Evolutionary conservation across 139 green algal species (phyloP).

Genomic region (Chlamydomonas sphaeroides): DNA sequence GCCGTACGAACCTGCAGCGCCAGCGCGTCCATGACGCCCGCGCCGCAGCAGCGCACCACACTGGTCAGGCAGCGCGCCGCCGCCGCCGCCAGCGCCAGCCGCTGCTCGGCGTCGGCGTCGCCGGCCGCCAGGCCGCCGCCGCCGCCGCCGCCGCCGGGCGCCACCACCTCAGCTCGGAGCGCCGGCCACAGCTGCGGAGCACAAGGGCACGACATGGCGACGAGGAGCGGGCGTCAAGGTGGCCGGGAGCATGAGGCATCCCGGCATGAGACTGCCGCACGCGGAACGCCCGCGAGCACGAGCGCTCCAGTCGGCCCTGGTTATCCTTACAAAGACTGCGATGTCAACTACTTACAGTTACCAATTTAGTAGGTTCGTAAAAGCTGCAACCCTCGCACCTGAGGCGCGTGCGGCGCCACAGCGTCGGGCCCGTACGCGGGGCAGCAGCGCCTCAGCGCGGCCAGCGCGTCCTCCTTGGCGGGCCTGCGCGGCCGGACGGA

Average conservation of each 20-base stretch:
- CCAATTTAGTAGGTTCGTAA: too few species aligned
- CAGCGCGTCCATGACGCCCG: neutral
- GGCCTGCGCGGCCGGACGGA: neutral
- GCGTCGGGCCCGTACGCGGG: constrained; percentile 39
- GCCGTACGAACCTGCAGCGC: constrained; percentile 8
- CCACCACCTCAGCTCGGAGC: constrained; percentile 5
- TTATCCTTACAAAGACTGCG: too few species aligned
- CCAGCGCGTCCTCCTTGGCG: constrained; percentile 52
- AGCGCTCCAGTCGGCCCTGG: too few species aligned
- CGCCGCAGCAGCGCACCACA: neutral
- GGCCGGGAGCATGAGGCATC: too few species aligned
- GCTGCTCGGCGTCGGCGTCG: constrained; percentile 1
- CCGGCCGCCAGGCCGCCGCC: neutral
- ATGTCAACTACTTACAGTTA: too few species aligned
- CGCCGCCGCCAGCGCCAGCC: neutral
- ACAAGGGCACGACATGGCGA: too few species aligned
- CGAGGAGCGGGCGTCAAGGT: too few species aligned
- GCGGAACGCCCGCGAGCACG: too few species aligned
- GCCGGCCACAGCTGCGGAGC: constrained; percentile 27
- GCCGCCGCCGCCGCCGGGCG: neutral
- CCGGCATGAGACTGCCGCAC: too few species aligned
- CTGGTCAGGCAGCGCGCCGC: neutral
- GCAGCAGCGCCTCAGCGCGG: constrained; percentile 41
- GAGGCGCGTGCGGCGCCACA: constrained; percentile 21
- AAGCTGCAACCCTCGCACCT: constrained; percentile 11